Evolutionary conservation across 441 rosid genomes (phyloP).

Genomic region (Manihot esculenta): DNA sequence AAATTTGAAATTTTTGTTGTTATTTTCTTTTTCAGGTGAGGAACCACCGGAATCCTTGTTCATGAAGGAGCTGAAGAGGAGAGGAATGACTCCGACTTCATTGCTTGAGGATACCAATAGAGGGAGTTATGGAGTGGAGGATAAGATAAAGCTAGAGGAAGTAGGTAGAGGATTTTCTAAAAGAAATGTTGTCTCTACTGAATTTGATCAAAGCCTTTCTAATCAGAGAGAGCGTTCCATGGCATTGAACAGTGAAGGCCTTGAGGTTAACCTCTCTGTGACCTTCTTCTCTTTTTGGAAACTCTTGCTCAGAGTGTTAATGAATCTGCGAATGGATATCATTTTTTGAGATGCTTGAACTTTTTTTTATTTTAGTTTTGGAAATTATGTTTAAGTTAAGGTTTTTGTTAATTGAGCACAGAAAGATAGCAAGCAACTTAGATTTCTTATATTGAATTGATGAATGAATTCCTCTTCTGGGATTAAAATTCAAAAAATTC

Average conservation of each 20-base stretch:
- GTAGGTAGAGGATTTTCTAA: slow-evolving; percentile 41
- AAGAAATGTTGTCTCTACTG: slow-evolving; percentile 64
- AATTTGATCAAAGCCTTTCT: slow-evolving; percentile 52
- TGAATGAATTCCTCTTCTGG: too few species aligned
- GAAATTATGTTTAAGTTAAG: background rate
- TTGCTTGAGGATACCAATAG: slow-evolving; percentile 65
- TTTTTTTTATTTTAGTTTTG: background rate
- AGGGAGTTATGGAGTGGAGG: slow-evolving; percentile 42
- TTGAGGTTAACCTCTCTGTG: slow-evolving; percentile 55
- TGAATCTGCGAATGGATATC: too few species aligned
- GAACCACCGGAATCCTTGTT: slow-evolving; percentile 94
- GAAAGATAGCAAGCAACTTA: too few species aligned
- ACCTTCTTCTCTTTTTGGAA: too few species aligned
- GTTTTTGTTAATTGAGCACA: too few species aligned
- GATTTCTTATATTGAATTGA: too few species aligned
- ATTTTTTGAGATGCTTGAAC: too few species aligned
- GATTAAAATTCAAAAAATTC: too few species aligned
- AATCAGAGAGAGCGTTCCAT: slow-evolving; percentile 89
- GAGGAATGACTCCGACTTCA: slow-evolving; percentile 92
- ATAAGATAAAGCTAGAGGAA: slow-evolving; percentile 42
- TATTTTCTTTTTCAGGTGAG: slow-evolving; percentile 46
- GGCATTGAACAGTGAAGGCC: slow-evolving; percentile 95
- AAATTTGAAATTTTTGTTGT: background rate
- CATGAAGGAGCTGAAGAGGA: slow-evolving; percentile 86
- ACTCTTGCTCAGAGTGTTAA: too few species aligned